These are phyloP conservation scores for Rachicladosporium sp. DNA, from an alignment of 2,329 filamentous ascomycete species.

Conservation along the genomic window DNA sequence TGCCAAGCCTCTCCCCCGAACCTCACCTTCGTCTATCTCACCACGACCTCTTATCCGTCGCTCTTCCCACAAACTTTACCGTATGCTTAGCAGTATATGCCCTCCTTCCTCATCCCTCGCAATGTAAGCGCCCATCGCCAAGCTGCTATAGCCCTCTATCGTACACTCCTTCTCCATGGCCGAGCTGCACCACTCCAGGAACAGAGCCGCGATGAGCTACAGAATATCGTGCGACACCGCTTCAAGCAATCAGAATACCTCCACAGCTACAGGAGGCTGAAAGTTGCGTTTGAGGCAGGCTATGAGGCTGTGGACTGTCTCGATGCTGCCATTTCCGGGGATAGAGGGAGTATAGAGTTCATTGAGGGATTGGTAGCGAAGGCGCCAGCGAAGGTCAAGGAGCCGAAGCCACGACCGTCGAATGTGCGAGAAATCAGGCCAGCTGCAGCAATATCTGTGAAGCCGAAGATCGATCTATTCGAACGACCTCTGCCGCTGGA, in stretches of 20 bases:
- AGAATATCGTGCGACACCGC: slow-evolving; percentile 46
- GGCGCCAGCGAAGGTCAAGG: slow-evolving; percentile 15
- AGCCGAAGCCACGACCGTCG: slow-evolving; percentile 2
- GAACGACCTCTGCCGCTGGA: slow-evolving; percentile 17
- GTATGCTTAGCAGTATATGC: slow-evolving; percentile 11
- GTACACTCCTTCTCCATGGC: slow-evolving; percentile 52
- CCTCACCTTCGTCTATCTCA: too few species aligned
- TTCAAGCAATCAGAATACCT: slow-evolving; percentile 50
- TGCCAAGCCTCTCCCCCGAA: too few species aligned
- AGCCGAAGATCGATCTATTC: slow-evolving; percentile 8
- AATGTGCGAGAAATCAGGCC: background rate
- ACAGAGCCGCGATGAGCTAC: slow-evolving; percentile 34
- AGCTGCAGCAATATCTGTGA: background rate
- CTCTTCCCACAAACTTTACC: too few species aligned
- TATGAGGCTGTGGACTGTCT: slow-evolving; percentile 45
- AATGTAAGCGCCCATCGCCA: slow-evolving; percentile 38
- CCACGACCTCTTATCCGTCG: too few species aligned
- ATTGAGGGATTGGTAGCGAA: slow-evolving; percentile 16
- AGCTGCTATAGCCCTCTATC: slow-evolving; percentile 58
- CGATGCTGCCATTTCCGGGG: slow-evolving; percentile 26
- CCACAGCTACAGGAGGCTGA: slow-evolving; percentile 47
- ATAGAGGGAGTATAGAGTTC: slow-evolving; percentile 16
- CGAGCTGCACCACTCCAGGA: slow-evolving; percentile 6
- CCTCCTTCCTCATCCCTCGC: slow-evolving; percentile 29
- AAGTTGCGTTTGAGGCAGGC: slow-evolving; percentile 51